Evolutionary conservation across 2,329 filamentous ascomycete species (phyloP), one percentile per base, ranked within the genome.

Genomic region (Cladosporium sp.): DNA sequence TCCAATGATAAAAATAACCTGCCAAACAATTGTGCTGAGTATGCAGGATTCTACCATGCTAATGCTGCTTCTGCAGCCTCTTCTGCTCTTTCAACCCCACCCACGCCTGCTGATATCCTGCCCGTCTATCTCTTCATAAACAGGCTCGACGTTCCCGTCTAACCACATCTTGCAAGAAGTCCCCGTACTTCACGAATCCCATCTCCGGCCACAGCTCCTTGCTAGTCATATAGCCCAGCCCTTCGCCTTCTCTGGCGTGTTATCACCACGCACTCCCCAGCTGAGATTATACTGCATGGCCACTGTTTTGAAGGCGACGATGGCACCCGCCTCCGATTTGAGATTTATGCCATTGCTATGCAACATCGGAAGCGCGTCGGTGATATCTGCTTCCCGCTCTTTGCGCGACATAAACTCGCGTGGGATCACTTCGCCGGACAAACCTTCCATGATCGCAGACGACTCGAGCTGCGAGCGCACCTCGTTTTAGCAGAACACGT

Each of bases 161-260:
- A 22, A 80, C 61, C 6, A 79, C 65, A 1, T 74, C 72, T 50
- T 72, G 64, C 8, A 77, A 65, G 58, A 74, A 78, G 5, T 71
- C 69, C 58, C 68, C 67, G 61, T 78, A 75, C 17, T 68, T 68
- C 32, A 64, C 73, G 1, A 71, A 71, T 53, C 74, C 60, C 55
- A 82, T 71, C 19, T 81, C 79, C 3, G 81, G 81, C 62, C 83
- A 84, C 22, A 84, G 69, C 17, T 83, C 77, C 62, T 77, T 78
- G 32, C 71, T 74, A 55, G 76, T 71, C 17, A 83, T 58, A 65
- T 84, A 66, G 1, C 66, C 66, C 4, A 85, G 70, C 60, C 83
- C 50, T 74, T 71, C 10, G 82, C 82, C 60, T 77, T 73, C 56
- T 80, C 77, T 0, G 77, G 78, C 9, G 72, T 78, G 65, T 83